A percentile compares a stretch with the other conserved stretches of the same genome.
phyloP scores from a whole-genome alignment of 225 moss, liverwort and hornwort species.

The Pseudoscleropodium purum region DNA sequence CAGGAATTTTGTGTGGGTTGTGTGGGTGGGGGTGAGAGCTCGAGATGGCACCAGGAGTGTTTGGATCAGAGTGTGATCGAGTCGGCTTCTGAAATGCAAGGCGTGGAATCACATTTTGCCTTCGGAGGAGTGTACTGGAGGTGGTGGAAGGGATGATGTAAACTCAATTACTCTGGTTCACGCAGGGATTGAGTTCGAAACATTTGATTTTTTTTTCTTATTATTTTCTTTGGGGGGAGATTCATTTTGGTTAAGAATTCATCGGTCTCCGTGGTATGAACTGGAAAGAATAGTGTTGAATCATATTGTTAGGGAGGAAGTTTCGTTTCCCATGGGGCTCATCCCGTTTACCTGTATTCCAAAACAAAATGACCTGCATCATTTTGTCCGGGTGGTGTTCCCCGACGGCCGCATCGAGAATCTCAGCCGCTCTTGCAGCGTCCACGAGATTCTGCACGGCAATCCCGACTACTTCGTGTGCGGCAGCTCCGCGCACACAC shows the following conservation, averaged over 20 bases:
- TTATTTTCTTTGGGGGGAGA: neutral
- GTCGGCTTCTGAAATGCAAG: neutral
- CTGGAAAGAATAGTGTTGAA: neutral
- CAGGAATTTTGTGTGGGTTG: neutral
- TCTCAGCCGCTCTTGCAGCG: slow-evolving; percentile 18
- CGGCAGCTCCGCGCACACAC: slow-evolving; percentile 1
- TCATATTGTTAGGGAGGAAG: neutral
- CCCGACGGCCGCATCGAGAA: slow-evolving; percentile 33
- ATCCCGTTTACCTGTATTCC: slow-evolving; percentile 21
- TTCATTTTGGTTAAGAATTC: neutral
- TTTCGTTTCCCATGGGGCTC: slow-evolving; percentile 6
- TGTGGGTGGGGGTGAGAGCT: neutral
- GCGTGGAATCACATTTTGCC: neutral
- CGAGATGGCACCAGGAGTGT: neutral
- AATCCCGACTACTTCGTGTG: slow-evolving; percentile 35
- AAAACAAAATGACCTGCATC: slow-evolving; percentile 5
- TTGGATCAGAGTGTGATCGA: neutral
- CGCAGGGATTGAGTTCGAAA: neutral
- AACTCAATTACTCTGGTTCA: neutral
- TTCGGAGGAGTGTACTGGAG: neutral
- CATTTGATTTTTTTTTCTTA: too few species aligned
- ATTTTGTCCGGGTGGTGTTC: slow-evolving; percentile 20
- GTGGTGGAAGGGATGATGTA: neutral
- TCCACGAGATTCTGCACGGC: slow-evolving; percentile 24
- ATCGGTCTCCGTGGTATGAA: neutral